phyloP scores from a whole-genome alignment of 2,329 filamentous ascomycete species.

The Ambrosiella beaveri region DNA sequence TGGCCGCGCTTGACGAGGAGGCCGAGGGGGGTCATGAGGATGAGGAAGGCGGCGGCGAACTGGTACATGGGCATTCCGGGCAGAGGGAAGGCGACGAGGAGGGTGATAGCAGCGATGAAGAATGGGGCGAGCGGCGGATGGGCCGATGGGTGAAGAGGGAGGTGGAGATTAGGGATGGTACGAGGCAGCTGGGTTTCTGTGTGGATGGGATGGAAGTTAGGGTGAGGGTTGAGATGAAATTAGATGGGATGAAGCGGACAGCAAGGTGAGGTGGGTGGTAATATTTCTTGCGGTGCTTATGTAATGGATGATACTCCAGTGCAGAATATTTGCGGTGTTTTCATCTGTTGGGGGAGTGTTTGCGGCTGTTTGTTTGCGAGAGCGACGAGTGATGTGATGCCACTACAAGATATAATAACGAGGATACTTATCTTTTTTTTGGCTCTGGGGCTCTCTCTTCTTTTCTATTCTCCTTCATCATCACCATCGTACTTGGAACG shows the following conservation, averaged over 20 bases:
- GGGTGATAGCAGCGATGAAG: constrained; percentile 35
- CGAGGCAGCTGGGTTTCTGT: constrained; percentile 65
- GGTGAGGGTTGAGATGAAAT: constrained; percentile 37
- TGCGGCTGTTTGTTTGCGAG: background rate
- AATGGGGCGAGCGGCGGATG: constrained; percentile 26
- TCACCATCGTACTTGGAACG: background rate
- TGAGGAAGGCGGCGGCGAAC: constrained; percentile 20
- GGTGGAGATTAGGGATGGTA: constrained; percentile 62
- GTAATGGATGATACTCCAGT: background rate
- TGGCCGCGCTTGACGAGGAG: constrained; percentile 43
- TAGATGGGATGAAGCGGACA: background rate
- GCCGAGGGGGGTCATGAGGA: constrained; percentile 31
- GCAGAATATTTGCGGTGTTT: background rate
- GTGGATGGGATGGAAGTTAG: constrained; percentile 56
- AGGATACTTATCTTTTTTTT: background rate
- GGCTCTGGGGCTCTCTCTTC: background rate
- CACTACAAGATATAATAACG: background rate
- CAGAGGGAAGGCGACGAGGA: constrained; percentile 26
- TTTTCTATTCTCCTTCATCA: background rate
- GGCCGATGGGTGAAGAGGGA: constrained; percentile 60
- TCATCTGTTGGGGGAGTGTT: background rate
- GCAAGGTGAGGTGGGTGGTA: background rate
- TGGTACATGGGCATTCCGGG: too few species aligned
- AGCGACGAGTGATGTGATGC: background rate
- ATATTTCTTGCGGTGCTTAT: background rate